Base-by-base conservation (phyloP, 2,329 filamentous ascomycete species). In the Epichloe coenophiala region DNA sequence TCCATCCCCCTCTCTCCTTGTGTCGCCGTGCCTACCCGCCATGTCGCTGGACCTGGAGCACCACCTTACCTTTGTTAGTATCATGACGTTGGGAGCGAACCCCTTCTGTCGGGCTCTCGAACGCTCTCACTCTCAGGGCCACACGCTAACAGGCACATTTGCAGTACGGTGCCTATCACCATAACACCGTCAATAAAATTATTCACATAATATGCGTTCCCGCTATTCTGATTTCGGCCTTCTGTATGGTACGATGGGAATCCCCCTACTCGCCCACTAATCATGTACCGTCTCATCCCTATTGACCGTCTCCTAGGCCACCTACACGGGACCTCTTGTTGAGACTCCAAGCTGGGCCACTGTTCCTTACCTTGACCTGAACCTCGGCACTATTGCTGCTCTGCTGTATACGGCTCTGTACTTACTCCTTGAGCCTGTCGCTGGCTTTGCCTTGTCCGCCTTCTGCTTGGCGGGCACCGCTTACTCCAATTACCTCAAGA, bases 341-440 rank as follows among this genome's bases (percentile, higher is more conserved):
- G 75, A 75, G 48, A 73, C 81, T 13, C 86, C 86, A 19, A 72
- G 75, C 54, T 85, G 78, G 71, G 76, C 86, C 35, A 84, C 80
- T 33, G 71, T 80, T 17, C 81, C 84, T 31, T 81, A 86, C 60
- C 77, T 83, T 54, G 74, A 77, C 15, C 77, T 82, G 52, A 90
- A 81, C 57, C 70, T 81, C 42, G 80, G 78, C 55, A 88, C 79
- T 12, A 77, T 86, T 50, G 70, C 71, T 43, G 80, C 81, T 36
- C 75, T 80, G 48, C 61, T 83, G 31, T 96, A 93, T 68, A 78
- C 84, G 38, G 77, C 77, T 2, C 78, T 96, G 50, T 98, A 97
- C 64, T 76, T 97, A 45, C 78, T 98, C 21, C 83, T 98, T 61
- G 93, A 98, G 64, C 93, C 93, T 1, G 88, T 97, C 1, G 93